A percentile compares a stretch with the other conserved stretches of the same genome.
Evolutionary conservation across 306 rosid species (phyloP).

Genomic region (Aeschynomene evenia): DNA sequence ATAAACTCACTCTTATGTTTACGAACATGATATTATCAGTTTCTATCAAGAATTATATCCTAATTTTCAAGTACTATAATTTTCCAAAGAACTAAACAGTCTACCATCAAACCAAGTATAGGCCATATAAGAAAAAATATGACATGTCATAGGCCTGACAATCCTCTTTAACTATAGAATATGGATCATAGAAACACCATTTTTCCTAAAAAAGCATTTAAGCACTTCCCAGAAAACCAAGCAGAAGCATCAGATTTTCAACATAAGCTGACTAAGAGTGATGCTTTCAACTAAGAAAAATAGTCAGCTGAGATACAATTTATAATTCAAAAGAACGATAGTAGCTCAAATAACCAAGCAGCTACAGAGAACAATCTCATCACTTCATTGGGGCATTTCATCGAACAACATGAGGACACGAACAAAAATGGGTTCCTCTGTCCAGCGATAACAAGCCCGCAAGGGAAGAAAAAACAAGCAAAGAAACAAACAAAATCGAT

Average conservation of each 20-base stretch:
- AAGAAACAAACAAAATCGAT: neutral
- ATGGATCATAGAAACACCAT: too few relatives aligned
- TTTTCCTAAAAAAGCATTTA: neutral
- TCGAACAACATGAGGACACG: constrained; percentile 12
- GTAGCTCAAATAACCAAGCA: constrained; percentile 2
- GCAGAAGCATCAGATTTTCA: neutral
- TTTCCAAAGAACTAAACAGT: neutral
- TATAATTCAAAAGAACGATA: constrained; percentile 5
- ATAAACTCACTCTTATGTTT: neutral
- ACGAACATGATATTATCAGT: neutral
- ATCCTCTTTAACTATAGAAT: neutral
- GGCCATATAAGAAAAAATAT: neutral
- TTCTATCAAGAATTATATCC: neutral
- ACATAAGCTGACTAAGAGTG: neutral
- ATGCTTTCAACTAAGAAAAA: neutral
- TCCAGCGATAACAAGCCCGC: neutral
- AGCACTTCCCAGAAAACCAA: neutral
- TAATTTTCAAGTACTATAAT: neutral
- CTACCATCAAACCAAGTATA: neutral
- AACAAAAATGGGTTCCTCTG: neutral
- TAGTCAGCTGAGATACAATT: neutral
- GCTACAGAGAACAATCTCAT: neutral
- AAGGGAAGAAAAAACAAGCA: neutral
- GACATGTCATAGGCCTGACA: neutral
- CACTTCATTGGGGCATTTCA: constrained; percentile 16